These are phyloP conservation scores for Chrysosporium queenslandicum DNA, from an alignment of 2,329 filamentous ascomycete genomes.

Conservation along the genomic window DNA sequence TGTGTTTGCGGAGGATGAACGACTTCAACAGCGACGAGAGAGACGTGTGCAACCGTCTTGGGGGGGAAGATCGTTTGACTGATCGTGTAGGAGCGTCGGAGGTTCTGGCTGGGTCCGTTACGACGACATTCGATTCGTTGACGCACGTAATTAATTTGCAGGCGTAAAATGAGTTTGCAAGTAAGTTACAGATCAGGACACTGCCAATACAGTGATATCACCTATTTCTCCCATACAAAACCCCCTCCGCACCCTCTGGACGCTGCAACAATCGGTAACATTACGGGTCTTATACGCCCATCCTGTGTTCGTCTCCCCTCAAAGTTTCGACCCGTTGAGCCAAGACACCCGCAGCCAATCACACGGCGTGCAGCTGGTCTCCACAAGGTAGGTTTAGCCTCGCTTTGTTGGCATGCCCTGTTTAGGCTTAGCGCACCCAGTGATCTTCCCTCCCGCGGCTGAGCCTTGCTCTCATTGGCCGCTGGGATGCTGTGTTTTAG, in stretches of 20 bases:
- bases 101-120: too few relatives aligned
- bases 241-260: neutral
- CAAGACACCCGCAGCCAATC: neutral
- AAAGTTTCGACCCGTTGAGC: neutral
- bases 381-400: conserved; percentile 3
- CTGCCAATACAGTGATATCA: conserved; percentile 2
- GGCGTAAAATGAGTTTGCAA: neutral
- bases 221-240: neutral
- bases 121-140: too few relatives aligned
- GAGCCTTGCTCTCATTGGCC: neutral
- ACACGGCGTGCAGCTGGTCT: neutral
- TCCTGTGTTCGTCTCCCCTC: neutral
- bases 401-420: conserved; percentile 4
- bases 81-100: too few relatives aligned
- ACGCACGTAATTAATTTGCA: neutral
- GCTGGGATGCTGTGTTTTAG: neutral
- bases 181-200: neutral
- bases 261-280: neutral
- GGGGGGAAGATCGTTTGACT: too few relatives aligned
- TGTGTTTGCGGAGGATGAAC: too few relatives aligned
- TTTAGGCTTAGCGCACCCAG: conserved; percentile 1
- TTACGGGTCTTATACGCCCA: neutral
- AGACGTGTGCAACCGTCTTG: too few relatives aligned
- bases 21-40: neutral
- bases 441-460: conserved; percentile 10